Conservation (phyloP, 768 basidiomycete species). For the Lentinula detonsa region DNA sequence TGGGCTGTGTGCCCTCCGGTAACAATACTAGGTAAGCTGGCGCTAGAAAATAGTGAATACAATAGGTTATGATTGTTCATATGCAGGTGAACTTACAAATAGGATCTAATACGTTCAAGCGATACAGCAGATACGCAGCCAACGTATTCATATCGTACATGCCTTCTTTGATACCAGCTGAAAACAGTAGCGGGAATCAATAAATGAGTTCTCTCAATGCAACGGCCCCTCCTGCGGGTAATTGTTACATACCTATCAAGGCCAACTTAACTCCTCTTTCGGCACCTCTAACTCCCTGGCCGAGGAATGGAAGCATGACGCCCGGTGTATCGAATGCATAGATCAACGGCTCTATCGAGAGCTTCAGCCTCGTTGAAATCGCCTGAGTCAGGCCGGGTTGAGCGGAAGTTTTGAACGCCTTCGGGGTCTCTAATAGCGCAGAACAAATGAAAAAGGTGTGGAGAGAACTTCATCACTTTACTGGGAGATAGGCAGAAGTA, state of each 20-base stretch:
- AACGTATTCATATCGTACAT: slow-evolving; percentile 82
- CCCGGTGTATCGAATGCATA: slow-evolving; percentile 97
- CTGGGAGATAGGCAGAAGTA: slow-evolving; percentile 4
- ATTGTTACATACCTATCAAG: slow-evolving; percentile 70
- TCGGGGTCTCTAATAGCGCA: slow-evolving; percentile 55
- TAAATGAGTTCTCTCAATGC: background rate
- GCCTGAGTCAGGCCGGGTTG: slow-evolving; percentile 88
- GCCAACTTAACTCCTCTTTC: slow-evolving; percentile 93
- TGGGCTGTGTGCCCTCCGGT: slow-evolving; percentile 48
- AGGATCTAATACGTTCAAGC: slow-evolving; percentile 75
- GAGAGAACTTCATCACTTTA: background rate
- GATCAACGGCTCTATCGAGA: slow-evolving; percentile 73
- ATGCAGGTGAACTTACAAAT: slow-evolving; percentile 39
- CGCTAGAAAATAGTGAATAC: slow-evolving; percentile 27
- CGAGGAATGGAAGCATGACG: slow-evolving; percentile 94
- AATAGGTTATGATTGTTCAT: no score
- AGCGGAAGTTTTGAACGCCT: slow-evolving; percentile 84
- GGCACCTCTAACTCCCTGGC: slow-evolving; percentile 76
- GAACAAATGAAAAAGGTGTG: background rate
- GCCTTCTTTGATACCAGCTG: slow-evolving; percentile 93
- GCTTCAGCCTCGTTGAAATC: slow-evolving; percentile 82
- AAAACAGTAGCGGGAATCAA: slow-evolving; percentile 3
- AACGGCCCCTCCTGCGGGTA: background rate
- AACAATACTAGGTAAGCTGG: slow-evolving; percentile 67
- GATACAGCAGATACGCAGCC: slow-evolving; percentile 81